Evolutionary conservation across 2,329 filamentous ascomycete genomes (phyloP), one percentile per base, ranked within the genome.

Genomic region (Fusarium chaquense): DNA sequence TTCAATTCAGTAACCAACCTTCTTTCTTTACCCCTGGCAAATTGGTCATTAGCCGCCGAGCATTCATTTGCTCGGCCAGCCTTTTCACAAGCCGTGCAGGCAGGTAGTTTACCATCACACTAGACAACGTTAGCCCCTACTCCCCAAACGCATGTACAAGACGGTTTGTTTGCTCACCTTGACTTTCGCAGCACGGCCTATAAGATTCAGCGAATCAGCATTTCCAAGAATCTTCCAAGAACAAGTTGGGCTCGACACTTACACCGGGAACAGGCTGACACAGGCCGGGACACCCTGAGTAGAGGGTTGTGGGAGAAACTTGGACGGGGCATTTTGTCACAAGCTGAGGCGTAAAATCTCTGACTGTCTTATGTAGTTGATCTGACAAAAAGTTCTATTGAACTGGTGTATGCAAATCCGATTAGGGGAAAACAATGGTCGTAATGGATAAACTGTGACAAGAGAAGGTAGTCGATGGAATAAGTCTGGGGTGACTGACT

Each of bases 61-160:
- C 96, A 99, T 77, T 97, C 94, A 64, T 86, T 90, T 58, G 92
- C 90, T 66, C 93, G 91, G 32, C 94, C 94, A 16, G 93, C 93
- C 81, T 94, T 94, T 80, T 98, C 95, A 77, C 96, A 98, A 20
- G 95, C 95, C 10, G 94, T 97, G 78, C 96, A 99, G 10, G 94
- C 94, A 13, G 96, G 96, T 38, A 98, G 84, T 80, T 98, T 98
- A 66, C 96, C 95, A 82, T 98, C 96, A 76, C 96, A 99, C 89
- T 91, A 76, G n/a, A 41, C 28, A 49, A 11, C 32, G 43, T 74
- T 52, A 73, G 62, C 47, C 35, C 36, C 26, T 26, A 20, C 22
- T 46, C 32, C 26, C 41, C 52, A 6, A 33, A 36, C 38, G 13
- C 36, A 22, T 22, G n/a, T 51, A 32, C 33, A 20, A n/a, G n/a